These are phyloP conservation scores for Rugonectria rugulosa DNA, from an alignment of 2,329 filamentous ascomycete genomes.

Conservation along the genomic window DNA sequence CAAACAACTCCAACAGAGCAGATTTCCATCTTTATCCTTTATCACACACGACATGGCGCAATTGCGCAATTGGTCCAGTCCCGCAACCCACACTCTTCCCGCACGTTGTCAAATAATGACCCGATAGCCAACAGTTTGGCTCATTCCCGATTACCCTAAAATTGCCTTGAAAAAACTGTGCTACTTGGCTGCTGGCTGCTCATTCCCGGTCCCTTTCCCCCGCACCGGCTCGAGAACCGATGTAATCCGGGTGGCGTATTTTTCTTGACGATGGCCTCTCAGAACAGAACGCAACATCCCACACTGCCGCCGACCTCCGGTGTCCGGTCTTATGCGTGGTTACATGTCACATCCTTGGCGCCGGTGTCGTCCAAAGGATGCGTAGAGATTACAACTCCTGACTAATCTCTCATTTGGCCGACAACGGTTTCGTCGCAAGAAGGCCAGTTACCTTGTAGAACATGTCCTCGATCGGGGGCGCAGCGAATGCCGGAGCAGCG, in stretches of 20 bases:
- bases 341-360: slow-evolving; percentile 3
- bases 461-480: slow-evolving; percentile 76
- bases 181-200: neutral
- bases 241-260: slow-evolving; percentile 27
- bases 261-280: slow-evolving; percentile 27
- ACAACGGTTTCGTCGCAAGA: slow-evolving; percentile 64
- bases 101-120: slow-evolving; percentile 11
- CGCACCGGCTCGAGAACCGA: slow-evolving; percentile 27
- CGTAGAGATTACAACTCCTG: slow-evolving; percentile 3
- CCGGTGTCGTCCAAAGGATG: neutral
- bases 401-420: too few relatives aligned
- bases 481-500: slow-evolving; percentile 70
- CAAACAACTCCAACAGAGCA: slow-evolving; percentile 18
- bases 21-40: too few relatives aligned
- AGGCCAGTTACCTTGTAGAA: slow-evolving; percentile 73
- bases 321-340: neutral
- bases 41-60: slow-evolving; percentile 35
- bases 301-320: slow-evolving; percentile 13
- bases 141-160: slow-evolving; percentile 23
- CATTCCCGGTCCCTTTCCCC: slow-evolving; percentile 19
- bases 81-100: slow-evolving; percentile 18
- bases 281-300: slow-evolving; percentile 8
- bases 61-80: slow-evolving; percentile 48
- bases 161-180: too few relatives aligned
- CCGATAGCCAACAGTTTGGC: slow-evolving; percentile 18